Conservation (phyloP, 179 eudicot species). For the Beta macrorhiza region DNA sequence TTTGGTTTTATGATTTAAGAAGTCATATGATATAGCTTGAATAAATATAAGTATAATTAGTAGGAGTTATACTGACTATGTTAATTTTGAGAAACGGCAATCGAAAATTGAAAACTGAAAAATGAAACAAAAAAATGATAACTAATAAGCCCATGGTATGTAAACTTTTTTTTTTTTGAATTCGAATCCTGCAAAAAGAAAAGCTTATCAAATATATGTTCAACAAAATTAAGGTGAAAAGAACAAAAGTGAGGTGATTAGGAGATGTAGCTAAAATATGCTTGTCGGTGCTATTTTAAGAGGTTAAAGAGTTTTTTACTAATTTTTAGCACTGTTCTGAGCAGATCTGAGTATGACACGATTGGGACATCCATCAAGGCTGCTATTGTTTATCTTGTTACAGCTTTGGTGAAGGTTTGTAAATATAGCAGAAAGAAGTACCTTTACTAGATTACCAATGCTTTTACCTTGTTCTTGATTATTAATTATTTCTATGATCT, state of each 20-base stretch:
- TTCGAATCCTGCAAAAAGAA: too few relatives aligned
- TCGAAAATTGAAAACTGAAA: too few relatives aligned
- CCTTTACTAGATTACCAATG: neutral
- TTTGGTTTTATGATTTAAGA: too few relatives aligned
- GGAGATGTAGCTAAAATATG: neutral
- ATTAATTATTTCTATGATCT: slow-evolving; percentile 4
- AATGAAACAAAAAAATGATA: too few relatives aligned
- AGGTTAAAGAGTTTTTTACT: neutral
- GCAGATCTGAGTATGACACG: slow-evolving; percentile 97
- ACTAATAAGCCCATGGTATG: too few relatives aligned
- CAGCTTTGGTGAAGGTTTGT: slow-evolving; percentile 88
- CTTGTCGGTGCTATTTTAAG: neutral
- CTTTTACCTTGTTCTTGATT: neutral
- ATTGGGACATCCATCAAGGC: slow-evolving; percentile 83
- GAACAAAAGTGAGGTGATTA: neutral
- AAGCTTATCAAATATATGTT: too few relatives aligned
- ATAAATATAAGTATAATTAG: too few relatives aligned
- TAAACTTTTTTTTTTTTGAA: too few relatives aligned
- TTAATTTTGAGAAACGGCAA: too few relatives aligned
- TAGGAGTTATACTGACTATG: too few relatives aligned
- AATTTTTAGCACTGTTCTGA: neutral
- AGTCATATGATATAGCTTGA: too few relatives aligned
- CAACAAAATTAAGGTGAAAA: neutral
- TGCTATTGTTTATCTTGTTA: slow-evolving; percentile 83
- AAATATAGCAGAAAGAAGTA: neutral